Evolutionary conservation across 208 protist species (phyloP), one percentile per base, ranked within the genome.

Genomic region (Wallacemonas collosoma): DNA sequence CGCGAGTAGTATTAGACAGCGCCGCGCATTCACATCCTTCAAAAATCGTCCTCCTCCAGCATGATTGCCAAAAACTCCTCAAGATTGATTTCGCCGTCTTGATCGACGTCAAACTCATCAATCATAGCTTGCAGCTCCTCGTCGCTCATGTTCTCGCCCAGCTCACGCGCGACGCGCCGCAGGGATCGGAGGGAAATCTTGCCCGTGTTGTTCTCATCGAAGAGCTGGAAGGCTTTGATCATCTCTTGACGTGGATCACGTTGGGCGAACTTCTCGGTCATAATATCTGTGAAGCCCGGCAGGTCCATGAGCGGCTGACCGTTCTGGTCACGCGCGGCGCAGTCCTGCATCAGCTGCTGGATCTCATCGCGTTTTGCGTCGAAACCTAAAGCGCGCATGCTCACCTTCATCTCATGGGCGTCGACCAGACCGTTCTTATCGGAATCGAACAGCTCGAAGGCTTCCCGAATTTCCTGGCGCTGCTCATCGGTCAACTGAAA

Each of bases 321-420:
- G 80, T 89, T 84, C 80, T 89, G 90, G 69, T 91, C 92, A 8
- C 86, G 91, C 51, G 87, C 81, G 26, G 89, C 86, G 71, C 83
- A 96, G 71, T 93, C 87, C 75, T 93, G 90, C 91, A 97, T 95
- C 67, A 95, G 83, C 47, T 85, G 86, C 64, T 86, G 73, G 58
- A 96, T 87, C 83, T 98, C 94, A 47, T 97, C 95, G 64, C 98
- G 98, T 86, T 99, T 99, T 7, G 93, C 97, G 71, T 99, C 98
- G 83, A 99, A 99, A 40, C 99, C 99, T 0, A 99, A 85, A 14
- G 98, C 98, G 43, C 98, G 93, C 97, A 99, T 99, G 45, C 98
- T 98, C 43, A 99, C 98, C 89, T 99, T 99, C 77, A 99, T 93
- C 88, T 99, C 98, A 67, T 99, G 98, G 15, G 90, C 94, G 71